Evolutionary conservation across 208 protist species (phyloP).

Genomic region (Crithidia expoeki): DNA sequence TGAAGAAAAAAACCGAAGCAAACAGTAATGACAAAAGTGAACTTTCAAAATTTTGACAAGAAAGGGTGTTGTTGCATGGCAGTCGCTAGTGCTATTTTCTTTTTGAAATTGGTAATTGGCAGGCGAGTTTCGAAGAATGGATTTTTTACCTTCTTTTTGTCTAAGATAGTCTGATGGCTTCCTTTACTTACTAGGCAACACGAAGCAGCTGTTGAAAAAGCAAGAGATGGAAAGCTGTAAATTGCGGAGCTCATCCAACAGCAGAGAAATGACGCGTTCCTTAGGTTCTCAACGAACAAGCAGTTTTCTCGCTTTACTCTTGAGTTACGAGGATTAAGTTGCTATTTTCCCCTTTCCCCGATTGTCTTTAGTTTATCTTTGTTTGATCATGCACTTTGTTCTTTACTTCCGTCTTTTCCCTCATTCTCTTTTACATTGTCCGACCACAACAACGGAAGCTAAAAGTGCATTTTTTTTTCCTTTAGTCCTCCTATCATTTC

Average conservation of each 20-base stretch:
- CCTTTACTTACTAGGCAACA: no score
- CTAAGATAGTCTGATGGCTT: no score
- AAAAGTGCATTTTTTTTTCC: not conserved
- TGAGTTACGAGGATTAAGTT: not conserved
- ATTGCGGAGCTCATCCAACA: no score
- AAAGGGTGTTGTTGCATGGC: not conserved
- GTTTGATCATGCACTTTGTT: not conserved
- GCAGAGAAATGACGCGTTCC: no score
- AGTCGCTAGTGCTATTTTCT: not conserved
- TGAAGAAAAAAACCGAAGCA: no score
- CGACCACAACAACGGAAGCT: conserved; percentile 5
- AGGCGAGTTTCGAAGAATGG: no score
- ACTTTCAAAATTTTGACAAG: no score
- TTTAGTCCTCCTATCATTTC: not conserved
- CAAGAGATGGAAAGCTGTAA: not conserved
- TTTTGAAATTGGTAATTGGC: no score
- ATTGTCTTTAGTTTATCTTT: conserved; percentile 18
- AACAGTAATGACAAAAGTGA: no score
- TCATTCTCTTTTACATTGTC: conserved; percentile 17
- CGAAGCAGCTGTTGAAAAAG: no score
- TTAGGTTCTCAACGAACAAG: not conserved
- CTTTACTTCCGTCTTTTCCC: conserved; percentile 3
- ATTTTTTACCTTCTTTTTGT: no score
- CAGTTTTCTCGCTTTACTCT: not conserved
- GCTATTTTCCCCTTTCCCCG: conserved; percentile 2